Conservation (phyloP, 2,329 filamentous ascomycete species). For the Pezicula radicicola region DNA sequence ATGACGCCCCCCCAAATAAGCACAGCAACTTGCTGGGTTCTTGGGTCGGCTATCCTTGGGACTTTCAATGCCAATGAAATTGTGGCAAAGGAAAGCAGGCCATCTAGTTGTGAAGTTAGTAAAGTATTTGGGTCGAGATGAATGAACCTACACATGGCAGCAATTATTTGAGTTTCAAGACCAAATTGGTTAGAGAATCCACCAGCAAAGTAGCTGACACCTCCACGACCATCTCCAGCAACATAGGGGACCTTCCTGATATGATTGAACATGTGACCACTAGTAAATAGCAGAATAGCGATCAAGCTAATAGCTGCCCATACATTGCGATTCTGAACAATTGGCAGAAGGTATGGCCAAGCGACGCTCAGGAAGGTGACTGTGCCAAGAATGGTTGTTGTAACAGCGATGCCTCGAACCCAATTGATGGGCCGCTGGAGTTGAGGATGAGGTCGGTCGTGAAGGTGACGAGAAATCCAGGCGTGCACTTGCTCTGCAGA, state of each 20-base stretch:
- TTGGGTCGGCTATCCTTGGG: slow-evolving; percentile 77
- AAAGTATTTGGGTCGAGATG: not conserved
- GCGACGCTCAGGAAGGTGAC: slow-evolving; percentile 68
- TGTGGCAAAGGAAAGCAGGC: slow-evolving; percentile 80
- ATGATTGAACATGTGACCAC: slow-evolving; percentile 99
- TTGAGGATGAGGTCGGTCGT: slow-evolving; percentile 73
- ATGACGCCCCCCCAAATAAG: slow-evolving; percentile 75
- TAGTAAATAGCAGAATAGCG: slow-evolving; percentile 86
- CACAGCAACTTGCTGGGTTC: slow-evolving; percentile 76
- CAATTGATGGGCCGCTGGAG: slow-evolving; percentile 87
- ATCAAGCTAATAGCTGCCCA: slow-evolving; percentile 92
- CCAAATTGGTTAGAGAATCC: slow-evolving; percentile 95
- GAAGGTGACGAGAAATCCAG: slow-evolving; percentile 78
- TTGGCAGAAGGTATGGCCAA: slow-evolving; percentile 74
- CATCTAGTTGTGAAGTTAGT: slow-evolving; percentile 47
- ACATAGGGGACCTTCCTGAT: slow-evolving; percentile 96
- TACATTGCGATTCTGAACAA: slow-evolving; percentile 86
- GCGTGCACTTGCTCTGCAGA: slow-evolving; percentile 73
- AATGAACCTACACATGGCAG: slow-evolving; percentile 76
- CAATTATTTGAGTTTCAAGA: slow-evolving; percentile 92
- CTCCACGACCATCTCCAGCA: slow-evolving; percentile 76
- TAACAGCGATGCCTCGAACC: slow-evolving; percentile 65
- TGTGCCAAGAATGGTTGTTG: slow-evolving; percentile 66
- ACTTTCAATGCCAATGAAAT: slow-evolving; percentile 92
- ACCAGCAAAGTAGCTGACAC: slow-evolving; percentile 83